Evolutionary conservation across 208 protist genomes (phyloP).

Genomic region (Leishmania arabica): DNA sequence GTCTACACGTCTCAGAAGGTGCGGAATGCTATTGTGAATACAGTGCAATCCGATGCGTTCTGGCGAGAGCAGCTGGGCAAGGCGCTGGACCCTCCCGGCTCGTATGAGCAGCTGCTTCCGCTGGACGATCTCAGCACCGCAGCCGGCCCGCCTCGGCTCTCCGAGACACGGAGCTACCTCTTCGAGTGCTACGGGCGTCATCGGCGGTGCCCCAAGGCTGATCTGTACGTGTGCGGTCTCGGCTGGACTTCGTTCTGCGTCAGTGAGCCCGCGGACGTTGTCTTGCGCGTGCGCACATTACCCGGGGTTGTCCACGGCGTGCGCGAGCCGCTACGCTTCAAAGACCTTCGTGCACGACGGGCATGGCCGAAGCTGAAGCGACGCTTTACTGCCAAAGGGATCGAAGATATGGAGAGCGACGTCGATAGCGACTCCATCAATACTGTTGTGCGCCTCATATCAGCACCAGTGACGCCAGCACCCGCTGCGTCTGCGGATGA

Average conservation of each 20-base stretch:
- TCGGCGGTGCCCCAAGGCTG: constrained; percentile 80
- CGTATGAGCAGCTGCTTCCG: constrained; percentile 76
- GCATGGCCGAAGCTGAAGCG: constrained; percentile 82
- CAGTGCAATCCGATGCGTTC: constrained; percentile 71
- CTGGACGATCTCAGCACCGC: constrained; percentile 12
- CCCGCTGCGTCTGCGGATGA: neutral
- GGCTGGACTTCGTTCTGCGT: constrained; percentile 90
- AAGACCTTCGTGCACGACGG: constrained; percentile 75
- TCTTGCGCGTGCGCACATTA: constrained; percentile 90
- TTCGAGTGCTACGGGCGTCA: constrained; percentile 90
- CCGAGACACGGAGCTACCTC: constrained; percentile 78
- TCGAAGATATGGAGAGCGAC: constrained; percentile 49
- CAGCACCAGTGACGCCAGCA: constrained; percentile 6
- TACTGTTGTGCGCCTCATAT: constrained; percentile 71
- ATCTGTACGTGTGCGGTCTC: constrained; percentile 90
- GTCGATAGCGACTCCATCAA: constrained; percentile 71
- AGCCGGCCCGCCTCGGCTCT: constrained; percentile 42
- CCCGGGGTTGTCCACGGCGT: constrained; percentile 90
- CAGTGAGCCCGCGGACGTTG: constrained; percentile 76
- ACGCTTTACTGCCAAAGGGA: constrained; percentile 59
- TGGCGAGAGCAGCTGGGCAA: constrained; percentile 88
- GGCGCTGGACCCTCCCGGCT: constrained; percentile 75
- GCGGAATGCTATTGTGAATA: constrained; percentile 76
- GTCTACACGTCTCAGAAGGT: constrained; percentile 91
- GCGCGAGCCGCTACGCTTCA: constrained; percentile 87